These are phyloP conservation scores for Sanghuangporus weigelae DNA, from an alignment of 1,284 basidiomycete genomes.

Conservation along the genomic window DNA sequence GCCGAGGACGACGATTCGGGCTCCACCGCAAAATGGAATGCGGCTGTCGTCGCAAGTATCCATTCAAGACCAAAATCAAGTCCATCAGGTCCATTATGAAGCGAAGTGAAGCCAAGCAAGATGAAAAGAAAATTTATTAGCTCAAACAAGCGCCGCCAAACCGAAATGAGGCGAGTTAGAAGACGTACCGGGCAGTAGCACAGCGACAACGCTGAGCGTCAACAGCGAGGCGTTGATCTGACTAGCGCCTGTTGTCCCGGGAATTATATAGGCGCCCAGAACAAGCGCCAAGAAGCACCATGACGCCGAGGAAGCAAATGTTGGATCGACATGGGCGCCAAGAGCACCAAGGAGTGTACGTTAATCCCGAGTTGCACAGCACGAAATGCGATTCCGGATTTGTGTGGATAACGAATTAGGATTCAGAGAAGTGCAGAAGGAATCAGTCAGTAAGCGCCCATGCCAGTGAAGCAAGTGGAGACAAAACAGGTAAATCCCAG, in stretches of 20 bases:
- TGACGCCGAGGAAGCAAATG: not conserved
- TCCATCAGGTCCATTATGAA: too few relatives aligned
- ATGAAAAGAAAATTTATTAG: not conserved
- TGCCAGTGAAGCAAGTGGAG: not conserved
- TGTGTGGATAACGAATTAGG: not conserved
- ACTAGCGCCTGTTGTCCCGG: slow-evolving; percentile 52
- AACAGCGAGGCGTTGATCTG: slow-evolving; percentile 81
- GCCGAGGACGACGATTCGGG: not conserved
- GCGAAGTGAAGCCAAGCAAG: not conserved
- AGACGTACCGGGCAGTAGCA: slow-evolving; percentile 57
- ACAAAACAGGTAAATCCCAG: not conserved
- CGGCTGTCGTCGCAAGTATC: slow-evolving; percentile 32
- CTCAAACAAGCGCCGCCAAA: not conserved
- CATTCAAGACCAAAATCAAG: not conserved
- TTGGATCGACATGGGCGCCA: not conserved
- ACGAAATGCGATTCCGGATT: not conserved
- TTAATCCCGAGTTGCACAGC: not conserved
- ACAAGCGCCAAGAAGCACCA: not conserved
- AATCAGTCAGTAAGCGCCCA: slow-evolving; percentile 1
- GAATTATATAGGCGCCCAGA: not conserved
- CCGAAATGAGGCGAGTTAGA: not conserved
- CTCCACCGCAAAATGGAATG: slow-evolving; percentile 50
- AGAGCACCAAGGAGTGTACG: not conserved
- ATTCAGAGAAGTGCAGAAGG: not conserved
- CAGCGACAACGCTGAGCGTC: slow-evolving; percentile 72